Conservation (phyloP, 139 green algal genomes). For the Helicosporidium sp. region DNA sequence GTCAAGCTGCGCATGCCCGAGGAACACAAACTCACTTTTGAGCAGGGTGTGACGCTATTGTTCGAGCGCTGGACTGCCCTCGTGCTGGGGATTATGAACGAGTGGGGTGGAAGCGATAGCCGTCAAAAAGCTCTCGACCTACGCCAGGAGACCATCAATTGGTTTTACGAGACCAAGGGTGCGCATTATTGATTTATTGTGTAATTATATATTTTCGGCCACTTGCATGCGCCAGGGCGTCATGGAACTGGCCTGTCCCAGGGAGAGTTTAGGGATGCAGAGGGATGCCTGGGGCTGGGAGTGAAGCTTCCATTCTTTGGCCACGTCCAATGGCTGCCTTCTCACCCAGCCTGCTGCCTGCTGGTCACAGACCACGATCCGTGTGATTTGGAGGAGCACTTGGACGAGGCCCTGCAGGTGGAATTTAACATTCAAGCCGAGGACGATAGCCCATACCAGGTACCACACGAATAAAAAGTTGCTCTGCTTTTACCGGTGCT, state of each 20-base stretch:
- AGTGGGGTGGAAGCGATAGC: conserved; percentile 62
- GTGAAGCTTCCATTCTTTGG: neutral
- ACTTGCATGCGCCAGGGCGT: neutral
- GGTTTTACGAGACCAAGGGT: conserved; percentile 68
- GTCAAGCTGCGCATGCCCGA: neutral
- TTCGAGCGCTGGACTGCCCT: conserved; percentile 72
- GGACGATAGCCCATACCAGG: conserved; percentile 23
- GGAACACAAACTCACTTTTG: conserved; percentile 31
- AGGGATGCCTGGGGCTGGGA: neutral
- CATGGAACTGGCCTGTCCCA: neutral
- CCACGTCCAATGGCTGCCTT: neutral
- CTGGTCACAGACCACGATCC: conserved; percentile 13
- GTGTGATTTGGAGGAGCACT: conserved; percentile 13
- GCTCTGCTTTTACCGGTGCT: neutral
- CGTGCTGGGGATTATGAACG: conserved; percentile 60
- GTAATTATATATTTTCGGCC: no score
- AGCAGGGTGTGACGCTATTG: conserved; percentile 44
- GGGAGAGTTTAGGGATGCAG: neutral
- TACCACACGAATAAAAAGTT: no score
- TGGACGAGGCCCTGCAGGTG: conserved; percentile 18
- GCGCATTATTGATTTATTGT: no score
- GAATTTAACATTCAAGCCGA: conserved; percentile 26
- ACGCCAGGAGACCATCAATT: conserved; percentile 49
- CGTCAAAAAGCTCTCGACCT: conserved; percentile 51
- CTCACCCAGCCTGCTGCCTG: neutral